Evolutionary conservation across 2,329 filamentous ascomycete species (phyloP).

Genomic region (Raffaelea albimanens): DNA sequence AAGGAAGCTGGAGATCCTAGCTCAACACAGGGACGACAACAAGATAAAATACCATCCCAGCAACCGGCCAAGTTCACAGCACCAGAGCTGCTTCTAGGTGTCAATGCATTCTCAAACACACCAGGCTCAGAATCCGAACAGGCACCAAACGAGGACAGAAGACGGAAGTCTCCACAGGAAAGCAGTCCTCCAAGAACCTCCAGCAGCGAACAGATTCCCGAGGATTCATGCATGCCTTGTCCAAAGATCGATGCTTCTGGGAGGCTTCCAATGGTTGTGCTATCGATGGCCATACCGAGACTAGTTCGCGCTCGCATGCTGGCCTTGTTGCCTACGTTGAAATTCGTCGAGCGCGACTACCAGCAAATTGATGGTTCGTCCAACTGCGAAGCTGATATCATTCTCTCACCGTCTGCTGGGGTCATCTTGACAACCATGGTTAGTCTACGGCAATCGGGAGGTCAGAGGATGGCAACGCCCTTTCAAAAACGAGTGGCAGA

Average conservation of each 20-base stretch:
- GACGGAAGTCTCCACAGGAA: too few species aligned
- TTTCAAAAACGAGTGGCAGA: constrained; percentile 8
- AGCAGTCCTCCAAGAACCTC: too few species aligned
- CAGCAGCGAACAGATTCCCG: too few species aligned
- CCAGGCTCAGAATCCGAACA: not conserved
- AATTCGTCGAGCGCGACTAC: constrained; percentile 20
- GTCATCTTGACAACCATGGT: constrained; percentile 64
- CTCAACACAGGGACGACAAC: too few species aligned
- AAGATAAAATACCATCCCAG: not conserved
- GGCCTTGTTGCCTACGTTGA: constrained; percentile 15
- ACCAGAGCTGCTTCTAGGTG: constrained; percentile 3
- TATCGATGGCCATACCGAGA: constrained; percentile 15
- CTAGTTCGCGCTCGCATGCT: constrained; percentile 12
- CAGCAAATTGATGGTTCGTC: not conserved
- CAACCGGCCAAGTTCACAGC: not conserved
- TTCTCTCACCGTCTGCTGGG: constrained; percentile 58
- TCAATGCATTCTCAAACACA: constrained; percentile 9
- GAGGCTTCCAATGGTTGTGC: constrained; percentile 14
- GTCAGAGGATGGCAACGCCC: not conserved
- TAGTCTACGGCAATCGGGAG: constrained; percentile 51
- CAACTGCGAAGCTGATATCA: constrained; percentile 50
- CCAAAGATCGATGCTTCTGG: constrained; percentile 11
- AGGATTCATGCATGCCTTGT: too few species aligned
- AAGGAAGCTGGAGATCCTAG: not conserved
- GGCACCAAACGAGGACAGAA: too few species aligned